Evolutionary conservation across 2,329 filamentous ascomycete species (phyloP), one percentile per base, ranked within the genome.

Genomic region (Biscogniauxia mediterranea): DNA sequence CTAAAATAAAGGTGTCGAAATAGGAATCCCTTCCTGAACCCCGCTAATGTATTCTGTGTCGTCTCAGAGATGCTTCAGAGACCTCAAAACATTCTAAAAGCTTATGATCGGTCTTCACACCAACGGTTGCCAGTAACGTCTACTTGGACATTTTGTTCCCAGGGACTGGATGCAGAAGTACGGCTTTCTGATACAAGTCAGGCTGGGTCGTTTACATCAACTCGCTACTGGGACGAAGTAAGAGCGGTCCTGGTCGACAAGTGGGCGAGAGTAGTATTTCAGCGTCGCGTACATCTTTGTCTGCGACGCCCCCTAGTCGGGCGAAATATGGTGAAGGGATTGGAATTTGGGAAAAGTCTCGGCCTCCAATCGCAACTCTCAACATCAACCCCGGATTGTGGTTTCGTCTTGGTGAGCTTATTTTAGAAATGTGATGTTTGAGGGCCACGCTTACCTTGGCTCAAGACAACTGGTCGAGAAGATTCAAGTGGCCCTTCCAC

Each of bases 41-140:
- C 25, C 20, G 20, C 63, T 57, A 57, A 67, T 67, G 64, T 59
- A 64, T 61, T 65, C 49, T 19, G 46, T 61, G 52, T 56, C 38
- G 49, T 53, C 17, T 61, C 55, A 65, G 70, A 68, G 55, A 72
- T 72, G 70, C 67, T 71, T 68, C 67, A 67, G 68, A 68, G 66
- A 66, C 64, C 69, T 60, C 64, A 57, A 53, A 58, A 70, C 67
- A 55, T 68, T 64, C 52, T 63, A 50, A 65, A 56, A 60, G 60
- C 53, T 57, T 28, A 63, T 61, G 53, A 61, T 57, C 25, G 57
- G 38, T 60, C 59, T 55, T 55, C 57, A 38, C n/a, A 56, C 54
- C 53, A 59, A 42, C 54, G 38, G 17, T 53, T 53, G 42, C 56
- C 57, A 21, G 55, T 55, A 23, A 21, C 56, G n/a, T 51, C 58